phyloP scores from a whole-genome alignment of 345 rosid genomes.

The Pelargonium nanum region DNA sequence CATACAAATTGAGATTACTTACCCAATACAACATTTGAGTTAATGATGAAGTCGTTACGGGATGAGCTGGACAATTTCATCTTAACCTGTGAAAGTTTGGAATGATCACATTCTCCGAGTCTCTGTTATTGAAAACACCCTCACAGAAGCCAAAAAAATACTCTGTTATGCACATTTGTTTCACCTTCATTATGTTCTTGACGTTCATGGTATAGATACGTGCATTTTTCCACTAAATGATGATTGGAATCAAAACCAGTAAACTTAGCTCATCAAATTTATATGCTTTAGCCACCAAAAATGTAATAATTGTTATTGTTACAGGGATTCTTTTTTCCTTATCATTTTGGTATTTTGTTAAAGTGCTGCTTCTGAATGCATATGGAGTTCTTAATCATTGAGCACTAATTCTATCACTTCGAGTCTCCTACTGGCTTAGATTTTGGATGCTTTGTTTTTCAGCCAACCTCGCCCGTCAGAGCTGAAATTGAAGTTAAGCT shows the following conservation, averaged over 20 bases:
- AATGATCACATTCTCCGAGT: too few species aligned
- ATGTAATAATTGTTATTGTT: background rate
- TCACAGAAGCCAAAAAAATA: background rate
- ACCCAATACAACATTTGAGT: too few species aligned
- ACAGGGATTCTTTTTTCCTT: background rate
- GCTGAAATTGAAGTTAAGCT: conserved; percentile 94
- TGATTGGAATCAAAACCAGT: background rate
- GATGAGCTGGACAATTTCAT: too few species aligned
- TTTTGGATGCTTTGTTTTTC: conserved; percentile 21
- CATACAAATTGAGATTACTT: too few species aligned
- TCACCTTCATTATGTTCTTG: background rate
- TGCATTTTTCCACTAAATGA: background rate
- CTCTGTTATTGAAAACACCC: too few species aligned
- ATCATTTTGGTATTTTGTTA: background rate
- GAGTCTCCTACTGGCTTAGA: background rate
- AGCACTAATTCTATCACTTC: conserved; percentile 1
- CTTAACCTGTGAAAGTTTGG: too few species aligned
- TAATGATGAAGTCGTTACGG: too few species aligned
- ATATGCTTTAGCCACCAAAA: background rate
- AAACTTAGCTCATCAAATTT: background rate
- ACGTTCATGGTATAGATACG: background rate
- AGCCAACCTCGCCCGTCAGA: conserved; percentile 68
- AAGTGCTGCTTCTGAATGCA: background rate
- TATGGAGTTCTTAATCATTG: background rate
- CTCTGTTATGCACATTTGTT: background rate